phyloP scores from a whole-genome alignment of 352 stramenopile species.

The Globisporangium orthogonon region DNA sequence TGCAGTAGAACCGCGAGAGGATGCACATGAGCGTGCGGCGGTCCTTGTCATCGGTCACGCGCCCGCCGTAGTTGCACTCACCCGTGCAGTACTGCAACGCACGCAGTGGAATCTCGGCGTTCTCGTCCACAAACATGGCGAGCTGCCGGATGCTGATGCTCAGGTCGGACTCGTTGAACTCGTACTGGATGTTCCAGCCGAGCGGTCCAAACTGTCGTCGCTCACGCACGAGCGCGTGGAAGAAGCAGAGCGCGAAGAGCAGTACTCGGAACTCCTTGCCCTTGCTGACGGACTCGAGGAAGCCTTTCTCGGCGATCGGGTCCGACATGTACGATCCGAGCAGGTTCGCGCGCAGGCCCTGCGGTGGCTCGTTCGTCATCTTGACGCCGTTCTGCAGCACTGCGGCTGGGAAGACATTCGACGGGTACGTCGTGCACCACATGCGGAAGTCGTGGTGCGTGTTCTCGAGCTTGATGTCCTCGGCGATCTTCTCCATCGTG shows the following conservation, averaged over 20 bases:
- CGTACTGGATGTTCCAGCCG: constrained; percentile 95
- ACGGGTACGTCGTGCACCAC: constrained; percentile 94
- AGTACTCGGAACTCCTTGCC: constrained; percentile 82
- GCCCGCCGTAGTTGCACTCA: constrained; percentile 82
- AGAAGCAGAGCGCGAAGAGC: constrained; percentile 88
- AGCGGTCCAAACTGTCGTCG: constrained; percentile 89
- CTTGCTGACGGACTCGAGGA: constrained; percentile 81
- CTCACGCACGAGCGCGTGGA: constrained; percentile 92
- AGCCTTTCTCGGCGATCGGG: constrained; percentile 85
- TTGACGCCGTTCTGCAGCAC: constrained; percentile 96
- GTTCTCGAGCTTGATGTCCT: constrained; percentile 76
- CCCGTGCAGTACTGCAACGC: constrained; percentile 77
- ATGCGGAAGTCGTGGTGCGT: constrained; percentile 88
- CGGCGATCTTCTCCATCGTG: constrained; percentile 89
- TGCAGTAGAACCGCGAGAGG: constrained; percentile 67
- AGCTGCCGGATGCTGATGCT: constrained; percentile 90
- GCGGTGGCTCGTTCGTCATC: constrained; percentile 94
- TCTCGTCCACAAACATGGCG: constrained; percentile 90
- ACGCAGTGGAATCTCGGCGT: constrained; percentile 79
- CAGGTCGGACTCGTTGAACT: constrained; percentile 94
- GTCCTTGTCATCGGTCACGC: constrained; percentile 86
- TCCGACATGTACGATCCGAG: constrained; percentile 90
- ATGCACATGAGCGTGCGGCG: constrained; percentile 68
- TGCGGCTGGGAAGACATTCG: constrained; percentile 89
- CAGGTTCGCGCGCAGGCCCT: constrained; percentile 89